phyloP scores from a whole-genome alignment of 2,329 filamentous ascomycete species.

The Chaetomiaceae sp. region DNA sequence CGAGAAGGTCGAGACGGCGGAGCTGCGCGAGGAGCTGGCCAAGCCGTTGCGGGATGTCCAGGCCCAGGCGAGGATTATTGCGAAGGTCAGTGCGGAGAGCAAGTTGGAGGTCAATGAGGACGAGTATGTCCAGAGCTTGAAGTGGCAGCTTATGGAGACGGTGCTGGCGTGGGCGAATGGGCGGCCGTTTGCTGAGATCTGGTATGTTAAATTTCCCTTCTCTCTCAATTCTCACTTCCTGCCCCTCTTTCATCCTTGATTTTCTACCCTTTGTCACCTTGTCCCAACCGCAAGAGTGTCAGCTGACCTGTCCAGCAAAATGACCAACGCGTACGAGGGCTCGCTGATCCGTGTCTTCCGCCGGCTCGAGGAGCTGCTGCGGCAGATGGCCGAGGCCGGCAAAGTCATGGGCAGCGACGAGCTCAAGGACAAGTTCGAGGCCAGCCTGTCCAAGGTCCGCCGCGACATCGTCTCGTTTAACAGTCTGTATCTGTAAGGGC shows the following conservation, averaged over 20 bases:
- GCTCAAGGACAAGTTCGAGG: constrained; percentile 85
- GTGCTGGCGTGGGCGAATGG: constrained; percentile 89
- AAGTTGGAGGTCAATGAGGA: constrained; percentile 94
- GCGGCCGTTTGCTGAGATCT: constrained; percentile 85
- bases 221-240: neutral
- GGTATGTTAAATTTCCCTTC: constrained; percentile 58
- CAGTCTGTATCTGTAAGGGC: constrained; percentile 24
- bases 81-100: constrained; percentile 90
- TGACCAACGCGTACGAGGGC: constrained; percentile 97
- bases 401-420: constrained; percentile 99
- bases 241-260: neutral
- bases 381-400: constrained; percentile 90
- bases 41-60: constrained; percentile 86
- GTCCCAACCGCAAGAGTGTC: too few species aligned
- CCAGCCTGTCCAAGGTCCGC: constrained; percentile 75
- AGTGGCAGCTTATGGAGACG: constrained; percentile 95
- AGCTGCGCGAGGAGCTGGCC: constrained; percentile 74
- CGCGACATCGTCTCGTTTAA: constrained; percentile 69
- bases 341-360: constrained; percentile 95
- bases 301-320: constrained; percentile 67
- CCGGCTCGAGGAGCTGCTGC: constrained; percentile 83
- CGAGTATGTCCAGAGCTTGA: constrained; percentile 82
- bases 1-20: constrained; percentile 77
- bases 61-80: constrained; percentile 77
- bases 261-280: too few species aligned